These are phyloP conservation scores for Fusarium nanum DNA, from an alignment of 2,329 filamentous ascomycete species.

Conservation along the genomic window DNA sequence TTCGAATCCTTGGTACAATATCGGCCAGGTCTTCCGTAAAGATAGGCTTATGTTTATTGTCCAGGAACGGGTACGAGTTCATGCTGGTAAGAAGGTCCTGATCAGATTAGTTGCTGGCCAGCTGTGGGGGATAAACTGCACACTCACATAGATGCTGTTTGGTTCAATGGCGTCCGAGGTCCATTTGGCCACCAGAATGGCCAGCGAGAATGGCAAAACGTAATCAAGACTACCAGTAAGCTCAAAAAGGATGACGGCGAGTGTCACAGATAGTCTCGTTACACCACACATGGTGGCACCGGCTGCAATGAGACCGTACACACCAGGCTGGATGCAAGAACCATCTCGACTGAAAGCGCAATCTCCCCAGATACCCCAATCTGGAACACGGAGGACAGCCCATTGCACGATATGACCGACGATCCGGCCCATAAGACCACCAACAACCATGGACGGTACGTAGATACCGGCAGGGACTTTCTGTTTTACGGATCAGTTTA, in stretches of 20 bases:
- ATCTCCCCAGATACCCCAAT: conserved; percentile 77
- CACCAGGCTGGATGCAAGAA: conserved; percentile 93
- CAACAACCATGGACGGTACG: conserved; percentile 98
- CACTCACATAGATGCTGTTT: conserved; percentile 85
- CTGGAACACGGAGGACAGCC: conserved; percentile 77
- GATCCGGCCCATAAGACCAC: conserved; percentile 88
- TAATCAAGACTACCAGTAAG: conserved; percentile 95
- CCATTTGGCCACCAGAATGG: conserved; percentile 97
- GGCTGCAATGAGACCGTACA: conserved; percentile 93
- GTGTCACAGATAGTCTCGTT: conserved; percentile 89
- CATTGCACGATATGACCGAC: conserved; percentile 89
- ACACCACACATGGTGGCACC: conserved; percentile 99
- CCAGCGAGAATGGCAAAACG: conserved; percentile 92
- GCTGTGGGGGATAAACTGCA: too few species aligned
- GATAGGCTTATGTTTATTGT: conserved; percentile 92
- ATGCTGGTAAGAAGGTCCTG: conserved; percentile 93
- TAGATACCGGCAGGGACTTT: conserved; percentile 98
- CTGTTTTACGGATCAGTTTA: conserved; percentile 51
- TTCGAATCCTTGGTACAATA: conserved; percentile 80
- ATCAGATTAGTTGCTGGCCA: conserved; percentile 23
- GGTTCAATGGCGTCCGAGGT: conserved; percentile 96
- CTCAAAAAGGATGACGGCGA: conserved; percentile 96
- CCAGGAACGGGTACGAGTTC: conserved; percentile 97
- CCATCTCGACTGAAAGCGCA: conserved; percentile 79
- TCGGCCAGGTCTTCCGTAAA: conserved; percentile 91